These are phyloP conservation scores for Blastocladiella britannica DNA, from an alignment of 192 early-diverging fungal species.

Conservation along the genomic window DNA sequence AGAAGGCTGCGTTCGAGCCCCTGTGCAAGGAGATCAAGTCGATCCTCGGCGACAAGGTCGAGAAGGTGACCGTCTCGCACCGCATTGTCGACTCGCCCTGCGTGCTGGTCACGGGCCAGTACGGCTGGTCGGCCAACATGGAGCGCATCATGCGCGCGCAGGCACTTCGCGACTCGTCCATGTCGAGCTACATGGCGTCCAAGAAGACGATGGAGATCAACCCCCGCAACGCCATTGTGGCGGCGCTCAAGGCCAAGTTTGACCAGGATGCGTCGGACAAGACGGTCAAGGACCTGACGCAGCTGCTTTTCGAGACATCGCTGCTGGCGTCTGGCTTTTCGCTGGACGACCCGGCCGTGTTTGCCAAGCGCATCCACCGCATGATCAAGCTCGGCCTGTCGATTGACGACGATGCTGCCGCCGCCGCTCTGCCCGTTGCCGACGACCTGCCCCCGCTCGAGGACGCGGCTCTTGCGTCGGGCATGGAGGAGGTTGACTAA, in stretches of 20 bases:
- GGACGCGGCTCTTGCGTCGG: slow-evolving; percentile 25
- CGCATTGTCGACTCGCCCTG: slow-evolving; percentile 93
- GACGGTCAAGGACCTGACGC: slow-evolving; percentile 90
- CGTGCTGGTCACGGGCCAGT: slow-evolving; percentile 95
- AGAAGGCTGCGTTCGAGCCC: slow-evolving; percentile 76
- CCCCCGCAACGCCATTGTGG: slow-evolving; percentile 85
- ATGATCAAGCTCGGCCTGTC: slow-evolving; percentile 97
- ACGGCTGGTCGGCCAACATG: slow-evolving; percentile 99
- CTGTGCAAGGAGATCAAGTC: slow-evolving; percentile 92
- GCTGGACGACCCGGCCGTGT: slow-evolving; percentile 84
- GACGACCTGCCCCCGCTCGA: slow-evolving; percentile 36
- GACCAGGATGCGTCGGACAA: slow-evolving; percentile 93
- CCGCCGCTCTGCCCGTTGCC: slow-evolving; percentile 6
- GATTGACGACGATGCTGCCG: slow-evolving; percentile 60
- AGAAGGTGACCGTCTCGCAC: slow-evolving; percentile 85
- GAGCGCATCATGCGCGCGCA: slow-evolving; percentile 99
- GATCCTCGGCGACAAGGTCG: slow-evolving; percentile 95
- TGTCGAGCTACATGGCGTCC: slow-evolving; percentile 99
- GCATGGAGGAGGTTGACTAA: slow-evolving; percentile 36
- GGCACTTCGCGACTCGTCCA: slow-evolving; percentile 92
- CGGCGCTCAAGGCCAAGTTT: slow-evolving; percentile 80
- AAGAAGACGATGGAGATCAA: slow-evolving; percentile 99
- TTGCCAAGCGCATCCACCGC: slow-evolving; percentile 87
- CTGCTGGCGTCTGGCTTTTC: slow-evolving; percentile 92
- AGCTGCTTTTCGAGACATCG: slow-evolving; percentile 86